Conservation (phyloP, 441 rosid species). For the Gossypium lobatum region DNA sequence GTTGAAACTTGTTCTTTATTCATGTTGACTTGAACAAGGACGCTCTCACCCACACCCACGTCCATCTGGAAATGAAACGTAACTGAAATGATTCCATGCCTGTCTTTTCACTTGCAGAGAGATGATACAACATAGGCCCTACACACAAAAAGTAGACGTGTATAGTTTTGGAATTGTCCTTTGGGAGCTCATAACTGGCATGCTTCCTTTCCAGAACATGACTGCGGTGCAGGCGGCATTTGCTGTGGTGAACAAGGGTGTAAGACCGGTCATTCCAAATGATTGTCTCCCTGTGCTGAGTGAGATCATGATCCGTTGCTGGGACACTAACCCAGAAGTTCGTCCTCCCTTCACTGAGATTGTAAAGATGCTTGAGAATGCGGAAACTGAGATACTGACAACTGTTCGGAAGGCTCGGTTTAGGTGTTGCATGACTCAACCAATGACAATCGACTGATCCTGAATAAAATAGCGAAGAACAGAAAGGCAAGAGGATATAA, state of each 20-base stretch:
- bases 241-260: constrained; percentile 93
- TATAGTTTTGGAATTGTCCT: constrained; percentile 93
- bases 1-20: background rate
- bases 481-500: constrained; percentile 26
- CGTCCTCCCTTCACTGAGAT: constrained; percentile 81
- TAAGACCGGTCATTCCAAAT: constrained; percentile 69
- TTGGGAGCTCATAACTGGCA: constrained; percentile 92
- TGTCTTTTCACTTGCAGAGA: constrained; percentile 47
- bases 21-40: background rate
- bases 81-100: constrained; percentile 5
- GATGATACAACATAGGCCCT: constrained; percentile 97
- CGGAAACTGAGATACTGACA: constrained; percentile 80
- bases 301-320: constrained; percentile 89
- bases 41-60: background rate
- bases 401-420: constrained; percentile 92
- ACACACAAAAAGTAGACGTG: constrained; percentile 89
- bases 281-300: constrained; percentile 82
- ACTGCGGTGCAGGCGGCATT: constrained; percentile 97
- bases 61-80: background rate
- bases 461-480: constrained; percentile 9
- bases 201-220: constrained; percentile 92
- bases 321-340: constrained; percentile 89
- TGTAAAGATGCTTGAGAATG: constrained; percentile 76
- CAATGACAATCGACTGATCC: constrained; percentile 78
- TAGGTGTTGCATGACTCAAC: constrained; percentile 87